A percentile compares a stretch with the other conserved stretches of the same genome.
These are phyloP conservation scores for Monsonia emarginata DNA, from an alignment of 441 rosid genomes.

Conservation along the genomic window DNA sequence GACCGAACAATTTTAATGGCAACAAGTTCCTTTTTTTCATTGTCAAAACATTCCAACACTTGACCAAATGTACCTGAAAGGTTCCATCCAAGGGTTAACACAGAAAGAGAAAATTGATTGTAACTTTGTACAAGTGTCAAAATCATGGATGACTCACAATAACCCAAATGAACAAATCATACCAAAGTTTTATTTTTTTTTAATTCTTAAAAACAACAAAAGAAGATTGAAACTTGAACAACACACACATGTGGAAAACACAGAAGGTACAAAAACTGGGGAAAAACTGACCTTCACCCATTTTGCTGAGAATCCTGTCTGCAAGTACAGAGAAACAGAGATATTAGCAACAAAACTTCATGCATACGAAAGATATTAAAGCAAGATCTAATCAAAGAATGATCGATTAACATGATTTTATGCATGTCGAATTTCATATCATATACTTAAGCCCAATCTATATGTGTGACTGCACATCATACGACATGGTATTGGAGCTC, in stretches of 20 bases:
- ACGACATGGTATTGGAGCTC: not conserved
- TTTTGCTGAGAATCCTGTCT: conserved; percentile 76
- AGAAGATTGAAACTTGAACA: not conserved
- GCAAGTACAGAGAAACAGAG: conserved; percentile 27
- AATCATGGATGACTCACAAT: not conserved
- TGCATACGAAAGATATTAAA: not conserved
- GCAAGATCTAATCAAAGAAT: not conserved
- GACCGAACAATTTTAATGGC: conserved; percentile 84
- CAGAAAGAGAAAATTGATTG: conserved; percentile 4
- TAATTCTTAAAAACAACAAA: not conserved
- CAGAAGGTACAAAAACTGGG: not conserved
- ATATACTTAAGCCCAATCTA: not conserved
- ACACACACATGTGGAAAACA: not conserved
- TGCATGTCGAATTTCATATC: not conserved
- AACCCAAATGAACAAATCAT: not conserved
- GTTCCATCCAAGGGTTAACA: conserved; percentile 8
- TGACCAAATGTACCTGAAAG: conserved; percentile 78
- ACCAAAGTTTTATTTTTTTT: not conserved
- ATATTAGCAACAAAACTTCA: not conserved
- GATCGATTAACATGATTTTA: not conserved
- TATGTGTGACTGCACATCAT: not conserved
- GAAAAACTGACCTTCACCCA: conserved; percentile 75
- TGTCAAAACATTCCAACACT: conserved; percentile 80
- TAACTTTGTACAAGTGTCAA: not conserved
- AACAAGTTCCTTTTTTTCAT: conserved; percentile 58